Evolutionary conservation across 202 grass and related monocot genomes (phyloP).

Genomic region (Zizania palustris): DNA sequence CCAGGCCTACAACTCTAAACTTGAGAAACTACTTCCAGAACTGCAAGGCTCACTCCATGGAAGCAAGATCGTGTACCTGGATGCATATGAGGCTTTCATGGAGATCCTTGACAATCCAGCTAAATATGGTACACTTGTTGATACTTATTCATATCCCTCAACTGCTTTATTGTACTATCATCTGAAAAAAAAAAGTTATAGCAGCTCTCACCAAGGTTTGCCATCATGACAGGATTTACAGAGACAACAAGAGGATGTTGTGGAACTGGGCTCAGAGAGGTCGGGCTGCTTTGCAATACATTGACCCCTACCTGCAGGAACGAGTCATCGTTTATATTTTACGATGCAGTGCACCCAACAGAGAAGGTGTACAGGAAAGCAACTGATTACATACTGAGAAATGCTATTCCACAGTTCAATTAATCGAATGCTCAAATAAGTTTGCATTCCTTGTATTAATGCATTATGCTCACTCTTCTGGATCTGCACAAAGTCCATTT

Average conservation of each 20-base stretch:
- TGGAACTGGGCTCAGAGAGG: constrained; percentile 72
- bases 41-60: constrained; percentile 56
- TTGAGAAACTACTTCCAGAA: constrained; percentile 43
- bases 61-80: constrained; percentile 69
- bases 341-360: constrained; percentile 79
- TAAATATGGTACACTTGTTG: constrained; percentile 62
- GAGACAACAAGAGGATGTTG: constrained; percentile 72
- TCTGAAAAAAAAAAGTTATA: background rate
- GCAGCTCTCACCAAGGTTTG: constrained; percentile 34
- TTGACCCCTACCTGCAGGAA: constrained; percentile 63
- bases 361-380: constrained; percentile 68
- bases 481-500: constrained; percentile 8
- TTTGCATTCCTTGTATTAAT: constrained; percentile 6
- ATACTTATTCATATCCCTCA: background rate
- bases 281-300: constrained; percentile 59
- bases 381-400: constrained; percentile 65
- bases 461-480: background rate
- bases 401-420: constrained; percentile 56
- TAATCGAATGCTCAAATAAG: constrained; percentile 40
- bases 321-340: constrained; percentile 68
- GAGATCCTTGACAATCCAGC: constrained; percentile 50
- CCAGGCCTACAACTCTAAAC: constrained; percentile 64
- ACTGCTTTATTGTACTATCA: background rate
- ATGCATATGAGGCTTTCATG: constrained; percentile 57
- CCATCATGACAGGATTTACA: constrained; percentile 62